A percentile compares a stretch with the other conserved stretches of the same genome.
Conservation (phyloP, 208 protist genomes). For the Acanthamoeba rhysodes region DNA sequence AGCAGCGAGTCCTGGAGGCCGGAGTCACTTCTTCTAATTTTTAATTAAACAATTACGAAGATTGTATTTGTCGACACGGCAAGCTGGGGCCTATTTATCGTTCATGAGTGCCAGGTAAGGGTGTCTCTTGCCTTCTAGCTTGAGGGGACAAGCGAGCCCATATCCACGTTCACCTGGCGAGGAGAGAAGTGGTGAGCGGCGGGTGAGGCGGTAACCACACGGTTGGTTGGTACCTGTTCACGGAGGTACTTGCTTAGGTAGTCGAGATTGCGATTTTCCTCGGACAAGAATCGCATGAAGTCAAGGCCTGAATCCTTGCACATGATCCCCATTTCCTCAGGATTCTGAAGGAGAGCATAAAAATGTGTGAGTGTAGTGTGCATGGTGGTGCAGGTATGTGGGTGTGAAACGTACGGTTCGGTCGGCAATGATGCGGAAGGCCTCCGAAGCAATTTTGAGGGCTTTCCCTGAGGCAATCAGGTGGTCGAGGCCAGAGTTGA, state of each 20-base stretch:
- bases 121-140: background rate
- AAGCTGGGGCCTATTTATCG: no score
- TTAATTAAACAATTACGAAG: no score
- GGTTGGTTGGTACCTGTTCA: background rate
- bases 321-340: conserved; percentile 6
- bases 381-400: background rate
- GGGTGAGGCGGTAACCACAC: background rate
- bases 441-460: conserved; percentile 32
- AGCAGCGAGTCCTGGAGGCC: no score
- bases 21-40: no score
- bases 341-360: background rate
- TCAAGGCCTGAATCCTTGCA: conserved; percentile 25
- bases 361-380: background rate
- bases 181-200: background rate
- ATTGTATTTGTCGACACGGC: no score
- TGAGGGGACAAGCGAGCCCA: background rate
- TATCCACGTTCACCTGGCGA: background rate
- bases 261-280: conserved; percentile 15
- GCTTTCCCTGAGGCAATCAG: conserved; percentile 4
- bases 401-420: background rate
- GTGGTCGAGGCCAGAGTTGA: background rate
- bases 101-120: no score
- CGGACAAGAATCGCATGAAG: conserved; percentile 18
- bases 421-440: conserved; percentile 25
- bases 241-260: background rate